phyloP scores from a whole-genome alignment of 495 filamentous ascomycete genomes.

The Aspergillus saccharolyticus region DNA sequence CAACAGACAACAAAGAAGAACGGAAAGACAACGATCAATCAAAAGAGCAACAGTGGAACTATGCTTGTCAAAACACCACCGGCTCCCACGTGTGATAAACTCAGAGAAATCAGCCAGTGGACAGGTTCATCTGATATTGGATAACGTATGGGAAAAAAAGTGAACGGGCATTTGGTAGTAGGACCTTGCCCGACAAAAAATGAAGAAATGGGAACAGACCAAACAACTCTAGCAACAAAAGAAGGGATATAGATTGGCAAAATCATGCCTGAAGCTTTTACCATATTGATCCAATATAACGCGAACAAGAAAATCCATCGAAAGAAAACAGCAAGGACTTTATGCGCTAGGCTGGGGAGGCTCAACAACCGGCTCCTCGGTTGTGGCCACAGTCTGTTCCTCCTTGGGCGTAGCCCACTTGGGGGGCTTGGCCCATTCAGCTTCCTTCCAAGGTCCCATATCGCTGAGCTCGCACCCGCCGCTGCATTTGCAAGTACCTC shows the following conservation, averaged over 20 bases:
- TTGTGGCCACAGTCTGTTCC: constrained; percentile 22
- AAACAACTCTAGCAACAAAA: constrained; percentile 14
- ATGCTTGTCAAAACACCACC: not conserved
- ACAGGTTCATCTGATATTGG: not conserved
- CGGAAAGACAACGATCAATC: not conserved
- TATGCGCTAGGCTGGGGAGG: constrained; percentile 32
- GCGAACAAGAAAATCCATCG: constrained; percentile 9
- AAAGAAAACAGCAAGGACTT: constrained; percentile 15
- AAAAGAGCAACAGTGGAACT: constrained; percentile 1
- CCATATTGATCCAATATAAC: constrained; percentile 21
- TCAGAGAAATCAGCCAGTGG: not conserved
- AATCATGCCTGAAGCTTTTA: constrained; percentile 15
- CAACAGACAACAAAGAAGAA: constrained; percentile 5
- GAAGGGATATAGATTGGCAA: constrained; percentile 5
- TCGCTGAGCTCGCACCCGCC: constrained; percentile 88
- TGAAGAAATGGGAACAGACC: not conserved
- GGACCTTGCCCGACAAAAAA: not conserved
- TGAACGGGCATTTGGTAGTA: not conserved
- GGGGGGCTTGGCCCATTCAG: constrained; percentile 62
- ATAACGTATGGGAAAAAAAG: not conserved
- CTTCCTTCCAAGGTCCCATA: constrained; percentile 85
- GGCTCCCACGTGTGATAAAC: not conserved
- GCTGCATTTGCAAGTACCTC: constrained; percentile 74
- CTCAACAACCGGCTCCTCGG: constrained; percentile 26
- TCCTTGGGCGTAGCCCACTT: constrained; percentile 58